phyloP scores from a whole-genome alignment of 2,329 filamentous ascomycete species.

The Fusarium sp. region DNA sequence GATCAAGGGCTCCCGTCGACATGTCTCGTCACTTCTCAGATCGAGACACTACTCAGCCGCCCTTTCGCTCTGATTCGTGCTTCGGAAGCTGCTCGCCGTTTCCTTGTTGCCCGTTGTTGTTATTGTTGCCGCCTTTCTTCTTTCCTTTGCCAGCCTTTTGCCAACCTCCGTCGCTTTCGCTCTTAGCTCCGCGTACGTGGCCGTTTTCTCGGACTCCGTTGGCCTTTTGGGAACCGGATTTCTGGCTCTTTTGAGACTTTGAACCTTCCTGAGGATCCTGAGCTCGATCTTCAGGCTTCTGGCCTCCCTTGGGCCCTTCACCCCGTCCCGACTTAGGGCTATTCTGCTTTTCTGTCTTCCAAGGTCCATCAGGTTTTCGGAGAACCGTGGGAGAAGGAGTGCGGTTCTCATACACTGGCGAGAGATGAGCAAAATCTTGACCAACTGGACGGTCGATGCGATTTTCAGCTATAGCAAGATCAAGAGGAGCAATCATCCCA shows the following conservation, averaged over 20 bases:
- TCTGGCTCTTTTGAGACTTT: conserved; percentile 50
- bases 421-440: conserved; percentile 69
- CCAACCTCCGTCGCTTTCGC: conserved; percentile 70
- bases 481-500: conserved; percentile 68
- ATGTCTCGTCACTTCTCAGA: conserved; percentile 40
- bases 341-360: conserved; percentile 48
- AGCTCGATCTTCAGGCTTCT: conserved; percentile 46
- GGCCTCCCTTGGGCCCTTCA: conserved; percentile 42
- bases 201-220: conserved; percentile 66
- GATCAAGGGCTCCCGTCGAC: not conserved
- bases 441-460: conserved; percentile 55
- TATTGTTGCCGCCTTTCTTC: conserved; percentile 60
- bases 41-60: conserved; percentile 61
- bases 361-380: conserved; percentile 66
- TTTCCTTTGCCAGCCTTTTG: conserved; percentile 69
- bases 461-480: conserved; percentile 67
- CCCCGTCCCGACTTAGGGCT: conserved; percentile 38
- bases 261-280: conserved; percentile 49
- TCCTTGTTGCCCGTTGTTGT: conserved; percentile 53
- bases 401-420: conserved; percentile 81
- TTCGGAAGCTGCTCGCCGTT: conserved; percentile 70
- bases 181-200: conserved; percentile 68
- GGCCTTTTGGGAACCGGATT: conserved; percentile 50
- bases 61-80: conserved; percentile 74
- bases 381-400: conserved; percentile 77